These are phyloP conservation scores for Phlebopus sp. DNA, from an alignment of 1,284 basidiomycete genomes.

Conservation along the genomic window DNA sequence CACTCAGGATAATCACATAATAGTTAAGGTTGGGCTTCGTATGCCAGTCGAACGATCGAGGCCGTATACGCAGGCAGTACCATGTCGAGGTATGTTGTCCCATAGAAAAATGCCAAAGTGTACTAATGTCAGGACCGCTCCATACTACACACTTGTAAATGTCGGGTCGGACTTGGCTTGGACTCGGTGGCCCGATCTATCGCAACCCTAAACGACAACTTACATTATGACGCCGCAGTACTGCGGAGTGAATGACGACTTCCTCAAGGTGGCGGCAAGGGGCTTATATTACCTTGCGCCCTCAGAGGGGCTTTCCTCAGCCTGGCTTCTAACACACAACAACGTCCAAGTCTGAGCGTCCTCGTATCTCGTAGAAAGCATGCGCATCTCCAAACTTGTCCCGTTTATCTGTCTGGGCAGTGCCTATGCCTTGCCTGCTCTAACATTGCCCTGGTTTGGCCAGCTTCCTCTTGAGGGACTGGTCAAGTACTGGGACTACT, in stretches of 20 bases:
- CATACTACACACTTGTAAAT: no score
- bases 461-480: slow-evolving; percentile 18
- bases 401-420: slow-evolving; percentile 13
- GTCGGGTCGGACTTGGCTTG: neutral
- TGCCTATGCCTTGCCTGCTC: slow-evolving; percentile 17
- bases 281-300: slow-evolving; percentile 1
- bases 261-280: neutral
- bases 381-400: slow-evolving; percentile 17
- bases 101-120: no score
- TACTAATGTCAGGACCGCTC: no score
- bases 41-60: no score
- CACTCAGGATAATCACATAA: no score
- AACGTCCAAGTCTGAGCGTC: neutral
- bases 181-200: neutral
- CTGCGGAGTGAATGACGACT: no score
- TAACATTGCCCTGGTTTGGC: slow-evolving; percentile 24
- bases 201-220: neutral
- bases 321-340: neutral
- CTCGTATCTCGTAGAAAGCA: slow-evolving; percentile 5
- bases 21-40: no score
- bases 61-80: no score
- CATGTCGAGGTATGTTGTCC: no score
- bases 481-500: slow-evolving; percentile 6
- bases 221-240: neutral
- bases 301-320: neutral